Evolutionary conservation across 2,329 filamentous ascomycete species (phyloP).

Genomic region (Alternaria postmessia): DNA sequence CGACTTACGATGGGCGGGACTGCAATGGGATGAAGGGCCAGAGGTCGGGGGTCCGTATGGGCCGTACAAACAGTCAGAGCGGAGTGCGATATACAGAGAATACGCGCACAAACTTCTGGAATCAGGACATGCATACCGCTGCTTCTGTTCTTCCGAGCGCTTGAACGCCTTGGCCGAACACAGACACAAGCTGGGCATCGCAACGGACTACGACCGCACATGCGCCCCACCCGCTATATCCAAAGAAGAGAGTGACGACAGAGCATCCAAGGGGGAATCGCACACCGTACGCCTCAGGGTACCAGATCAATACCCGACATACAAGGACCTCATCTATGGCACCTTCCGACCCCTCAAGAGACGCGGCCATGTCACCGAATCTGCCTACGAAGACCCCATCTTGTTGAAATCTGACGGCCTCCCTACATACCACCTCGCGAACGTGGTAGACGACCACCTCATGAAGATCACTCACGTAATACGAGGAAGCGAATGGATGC

Average conservation of each 20-base stretch:
- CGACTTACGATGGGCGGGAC: constrained; percentile 86
- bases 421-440: constrained; percentile 96
- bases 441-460: constrained; percentile 92
- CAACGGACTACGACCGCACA: constrained; percentile 72
- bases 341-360: constrained; percentile 44
- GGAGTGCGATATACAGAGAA: constrained; percentile 74
- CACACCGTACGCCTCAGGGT: constrained; percentile 80
- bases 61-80: constrained; percentile 88
- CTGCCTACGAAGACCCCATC: constrained; percentile 80
- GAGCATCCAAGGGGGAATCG: constrained; percentile 72
- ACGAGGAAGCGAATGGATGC: constrained; percentile 94
- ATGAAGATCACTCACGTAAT: constrained; percentile 98
- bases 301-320: constrained; percentile 68
- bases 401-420: constrained; percentile 90
- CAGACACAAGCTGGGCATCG: constrained; percentile 66
- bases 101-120: constrained; percentile 75
- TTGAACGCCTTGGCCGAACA: constrained; percentile 72
- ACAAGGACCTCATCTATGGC: constrained; percentile 83
- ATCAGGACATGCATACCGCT: constrained; percentile 82
- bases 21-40: constrained; percentile 94
- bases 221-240: constrained; percentile 70
- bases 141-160: constrained; percentile 83
- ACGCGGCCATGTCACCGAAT: constrained; percentile 51
- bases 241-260: constrained; percentile 71
- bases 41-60: constrained; percentile 81